Percentiles rank a stretch among this genome's conserved stretches.
phyloP scores from a whole-genome alignment of 179 eudicot genomes.

The Spinacia oleracea region DNA sequence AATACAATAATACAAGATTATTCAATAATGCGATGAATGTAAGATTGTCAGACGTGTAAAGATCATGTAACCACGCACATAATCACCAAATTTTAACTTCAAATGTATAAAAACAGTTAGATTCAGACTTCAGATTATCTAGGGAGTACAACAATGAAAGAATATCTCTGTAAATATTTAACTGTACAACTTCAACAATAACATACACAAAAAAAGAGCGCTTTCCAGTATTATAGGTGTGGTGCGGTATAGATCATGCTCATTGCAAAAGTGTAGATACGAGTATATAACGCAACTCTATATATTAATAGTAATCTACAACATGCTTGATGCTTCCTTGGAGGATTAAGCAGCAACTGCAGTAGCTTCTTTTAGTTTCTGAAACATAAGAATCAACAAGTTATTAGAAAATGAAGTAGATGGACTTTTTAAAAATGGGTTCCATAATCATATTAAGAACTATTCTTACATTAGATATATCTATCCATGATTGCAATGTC shows the following conservation, averaged over 20 bases:
- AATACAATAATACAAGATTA: too few species aligned
- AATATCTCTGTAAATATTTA: not conserved
- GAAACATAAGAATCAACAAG: conserved; percentile 8
- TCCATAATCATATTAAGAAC: not conserved
- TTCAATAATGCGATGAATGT: too few species aligned
- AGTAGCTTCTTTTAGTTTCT: conserved; percentile 27
- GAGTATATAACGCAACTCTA: conserved; percentile 3
- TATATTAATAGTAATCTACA: not conserved
- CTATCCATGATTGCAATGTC: conserved; percentile 77
- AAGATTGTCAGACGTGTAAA: too few species aligned
- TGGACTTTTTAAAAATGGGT: not conserved
- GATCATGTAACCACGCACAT: not conserved
- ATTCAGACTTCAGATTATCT: not conserved
- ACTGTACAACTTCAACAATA: not conserved
- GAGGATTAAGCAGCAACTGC: conserved; percentile 17
- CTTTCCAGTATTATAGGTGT: not conserved
- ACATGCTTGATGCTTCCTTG: not conserved
- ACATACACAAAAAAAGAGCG: not conserved
- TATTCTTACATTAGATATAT: conserved; percentile 61
- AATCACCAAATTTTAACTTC: not conserved
- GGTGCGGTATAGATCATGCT: not conserved
- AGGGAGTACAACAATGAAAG: not conserved
- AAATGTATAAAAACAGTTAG: not conserved
- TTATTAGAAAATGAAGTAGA: not conserved
- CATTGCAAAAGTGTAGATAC: not conserved